Percentiles rank a stretch among this genome's conserved stretches.
These are phyloP conservation scores for Lentinula aciculospora DNA, from an alignment of 768 basidiomycete species.

Conservation along the genomic window DNA sequence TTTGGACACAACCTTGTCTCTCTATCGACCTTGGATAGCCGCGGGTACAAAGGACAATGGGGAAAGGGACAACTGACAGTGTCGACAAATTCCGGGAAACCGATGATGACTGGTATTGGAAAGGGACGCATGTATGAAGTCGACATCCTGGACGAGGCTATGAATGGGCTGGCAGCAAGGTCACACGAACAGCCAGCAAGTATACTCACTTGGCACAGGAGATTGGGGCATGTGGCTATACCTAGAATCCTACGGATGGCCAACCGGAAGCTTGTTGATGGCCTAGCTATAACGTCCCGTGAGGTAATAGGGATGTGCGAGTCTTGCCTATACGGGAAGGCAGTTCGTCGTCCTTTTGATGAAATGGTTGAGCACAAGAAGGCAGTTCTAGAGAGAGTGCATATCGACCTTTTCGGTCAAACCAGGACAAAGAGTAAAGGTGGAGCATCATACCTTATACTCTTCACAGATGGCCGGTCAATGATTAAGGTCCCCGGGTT, in stretches of 20 bases:
- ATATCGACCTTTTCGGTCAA: slow-evolving; percentile 22
- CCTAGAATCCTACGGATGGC: slow-evolving; percentile 11
- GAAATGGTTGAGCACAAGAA: slow-evolving; percentile 11
- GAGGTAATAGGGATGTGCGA: slow-evolving; percentile 12
- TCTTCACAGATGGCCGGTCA: slow-evolving; percentile 16
- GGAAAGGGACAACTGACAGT: too few species aligned
- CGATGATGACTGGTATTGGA: too few species aligned
- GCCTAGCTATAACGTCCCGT: slow-evolving; percentile 10
- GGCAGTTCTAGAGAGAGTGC: slow-evolving; percentile 12
- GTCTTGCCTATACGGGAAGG: slow-evolving; percentile 22
- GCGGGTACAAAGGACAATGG: too few species aligned
- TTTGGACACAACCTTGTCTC: too few species aligned
- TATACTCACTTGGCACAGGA: not conserved
- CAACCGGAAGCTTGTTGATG: slow-evolving; percentile 14
- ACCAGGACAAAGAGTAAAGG: slow-evolving; percentile 11
- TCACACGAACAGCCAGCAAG: too few species aligned
- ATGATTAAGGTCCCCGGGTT: slow-evolving; percentile 13
- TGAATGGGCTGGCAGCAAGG: too few species aligned
- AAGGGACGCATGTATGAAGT: too few species aligned
- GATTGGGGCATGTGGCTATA: slow-evolving; percentile 11
- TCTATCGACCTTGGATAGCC: too few species aligned
- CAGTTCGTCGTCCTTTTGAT: slow-evolving; percentile 17
- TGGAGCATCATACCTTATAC: slow-evolving; percentile 18
- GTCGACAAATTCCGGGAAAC: too few species aligned
- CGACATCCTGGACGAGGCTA: too few species aligned